Base-by-base conservation (phyloP, 2,329 filamentous ascomycete species). In the Fusarium buharicum region DNA sequence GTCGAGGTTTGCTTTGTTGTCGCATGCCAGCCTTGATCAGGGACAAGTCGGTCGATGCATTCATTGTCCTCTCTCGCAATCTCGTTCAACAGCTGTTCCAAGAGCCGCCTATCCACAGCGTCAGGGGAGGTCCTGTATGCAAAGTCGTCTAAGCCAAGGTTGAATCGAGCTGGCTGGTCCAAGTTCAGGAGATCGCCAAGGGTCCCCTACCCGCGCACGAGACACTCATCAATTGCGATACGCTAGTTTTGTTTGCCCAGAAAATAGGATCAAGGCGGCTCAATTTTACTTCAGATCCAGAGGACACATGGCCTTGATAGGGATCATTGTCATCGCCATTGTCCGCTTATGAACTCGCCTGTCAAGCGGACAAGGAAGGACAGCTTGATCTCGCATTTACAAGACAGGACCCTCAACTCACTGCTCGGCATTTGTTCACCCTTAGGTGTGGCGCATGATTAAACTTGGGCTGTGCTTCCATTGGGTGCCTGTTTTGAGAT, bases 231-330 rank as follows among this genome's bases (percentile, higher is more conserved):
- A 50, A 48, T 41, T 50, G 34, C 53, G 28, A 59, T 54, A 28
- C 53, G 51, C 67, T 68, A 70, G 57, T 22, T 39, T 39, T 22
- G 31, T 20, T 22, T 41, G 36, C 45, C 12, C 27, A 41, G 49
- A 49, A 38, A 62, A 66, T 53, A 46, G 62, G 59, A 64, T 64
- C 59, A 55, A 54, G 37, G 49, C 49, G 48, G 63, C 49, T 57
- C 45, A 41, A 39, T 49, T 49, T 40, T 38, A 48, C 46, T 36
- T 30, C 48, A 31, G 30, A 51, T 52, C 31, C 33, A 27, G 37
- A 59, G 41, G 41, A 50, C 36, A 53, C 43, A 33, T 44, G 30
- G 24, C 33, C 34, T 34, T 45, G 30, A 31, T 59, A 18, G n/a
- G 17, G 31, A 46, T 36, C n/a, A 46, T 59, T 28, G 16, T 51